Conservation (phyloP, 2,329 filamentous ascomycete genomes). For the Alternaria gansuensis region DNA sequence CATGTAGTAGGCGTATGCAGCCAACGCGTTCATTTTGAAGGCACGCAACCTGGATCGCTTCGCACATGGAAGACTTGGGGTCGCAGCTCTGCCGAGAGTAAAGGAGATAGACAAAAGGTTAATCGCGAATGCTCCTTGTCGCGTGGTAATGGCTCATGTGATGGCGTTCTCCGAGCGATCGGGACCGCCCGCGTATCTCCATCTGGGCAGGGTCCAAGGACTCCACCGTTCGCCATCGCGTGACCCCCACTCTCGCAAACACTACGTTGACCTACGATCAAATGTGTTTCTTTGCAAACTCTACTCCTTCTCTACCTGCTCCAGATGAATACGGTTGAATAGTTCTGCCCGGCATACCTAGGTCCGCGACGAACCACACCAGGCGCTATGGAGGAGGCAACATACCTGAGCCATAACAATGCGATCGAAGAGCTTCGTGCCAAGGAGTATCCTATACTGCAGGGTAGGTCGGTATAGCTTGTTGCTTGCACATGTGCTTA, state of each 20-base stretch:
- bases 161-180: slow-evolving; percentile 29
- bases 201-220: slow-evolving; percentile 11
- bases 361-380: not conserved
- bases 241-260: slow-evolving; percentile 50
- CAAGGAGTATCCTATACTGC: slow-evolving; percentile 73
- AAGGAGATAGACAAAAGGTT: not conserved
- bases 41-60: not conserved
- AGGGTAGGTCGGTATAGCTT: slow-evolving; percentile 59
- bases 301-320: slow-evolving; percentile 12
- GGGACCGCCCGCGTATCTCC: slow-evolving; percentile 36
- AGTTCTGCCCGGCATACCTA: not conserved
- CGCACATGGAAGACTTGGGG: not conserved
- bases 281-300: slow-evolving; percentile 35
- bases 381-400: slow-evolving; percentile 42
- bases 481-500: slow-evolving; percentile 14
- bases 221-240: slow-evolving; percentile 48
- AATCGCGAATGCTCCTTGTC: not conserved
- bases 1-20: not conserved
- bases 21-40: not conserved
- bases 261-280: slow-evolving; percentile 30
- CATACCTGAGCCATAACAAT: slow-evolving; percentile 61
- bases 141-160: not conserved
- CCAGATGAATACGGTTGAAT: slow-evolving; percentile 39
- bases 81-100: not conserved
- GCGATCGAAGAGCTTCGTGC: slow-evolving; percentile 67